These are phyloP conservation scores for Plectosphaerella sp. DNA, from an alignment of 2,329 filamentous ascomycete genomes.

Conservation along the genomic window DNA sequence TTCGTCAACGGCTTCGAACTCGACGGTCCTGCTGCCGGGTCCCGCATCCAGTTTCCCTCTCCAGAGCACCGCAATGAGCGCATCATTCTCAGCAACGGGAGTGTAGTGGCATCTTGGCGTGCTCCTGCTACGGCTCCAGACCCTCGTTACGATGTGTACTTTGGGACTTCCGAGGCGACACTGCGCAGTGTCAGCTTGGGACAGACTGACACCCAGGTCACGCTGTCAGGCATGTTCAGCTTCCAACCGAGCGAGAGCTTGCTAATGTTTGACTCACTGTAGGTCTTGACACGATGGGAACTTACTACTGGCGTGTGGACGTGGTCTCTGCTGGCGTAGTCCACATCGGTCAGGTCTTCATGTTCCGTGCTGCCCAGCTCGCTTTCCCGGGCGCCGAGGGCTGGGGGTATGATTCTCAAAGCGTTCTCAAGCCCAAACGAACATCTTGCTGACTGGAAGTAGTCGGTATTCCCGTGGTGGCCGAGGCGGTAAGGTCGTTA, in stretches of 20 bases:
- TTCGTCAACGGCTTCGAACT: conserved; percentile 26
- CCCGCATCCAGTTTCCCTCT: conserved; percentile 20
- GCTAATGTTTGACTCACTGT: not conserved
- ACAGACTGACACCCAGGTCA: conserved; percentile 4
- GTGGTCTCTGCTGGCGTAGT: conserved; percentile 13
- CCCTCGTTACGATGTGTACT: conserved; percentile 20
- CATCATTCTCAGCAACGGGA: conserved; percentile 12
- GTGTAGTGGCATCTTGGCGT: conserved; percentile 16
- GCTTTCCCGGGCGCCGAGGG: conserved; percentile 33
- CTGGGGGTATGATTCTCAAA: conserved; percentile 17
- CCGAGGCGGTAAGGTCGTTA: conserved; percentile 27
- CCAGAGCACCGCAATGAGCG: conserved; percentile 23
- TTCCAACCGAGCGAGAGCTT: not conserved
- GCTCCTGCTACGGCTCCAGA: conserved; percentile 9
- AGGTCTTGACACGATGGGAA: conserved; percentile 17
- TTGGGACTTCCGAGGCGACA: conserved; percentile 12
- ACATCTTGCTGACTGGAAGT: not conserved
- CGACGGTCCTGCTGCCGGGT: conserved; percentile 15
- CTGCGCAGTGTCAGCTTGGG: conserved; percentile 12
- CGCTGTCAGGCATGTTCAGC: conserved; percentile 3
- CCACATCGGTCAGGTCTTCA: conserved; percentile 20
- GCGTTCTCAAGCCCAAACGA: not conserved
- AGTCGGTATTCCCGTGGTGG: conserved; percentile 26
- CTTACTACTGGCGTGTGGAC: conserved; percentile 26
- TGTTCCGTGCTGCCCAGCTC: conserved; percentile 24